Evolutionary conservation across 73 alveolate species (phyloP).

Genomic region (Tetrahymena elliotti): DNA sequence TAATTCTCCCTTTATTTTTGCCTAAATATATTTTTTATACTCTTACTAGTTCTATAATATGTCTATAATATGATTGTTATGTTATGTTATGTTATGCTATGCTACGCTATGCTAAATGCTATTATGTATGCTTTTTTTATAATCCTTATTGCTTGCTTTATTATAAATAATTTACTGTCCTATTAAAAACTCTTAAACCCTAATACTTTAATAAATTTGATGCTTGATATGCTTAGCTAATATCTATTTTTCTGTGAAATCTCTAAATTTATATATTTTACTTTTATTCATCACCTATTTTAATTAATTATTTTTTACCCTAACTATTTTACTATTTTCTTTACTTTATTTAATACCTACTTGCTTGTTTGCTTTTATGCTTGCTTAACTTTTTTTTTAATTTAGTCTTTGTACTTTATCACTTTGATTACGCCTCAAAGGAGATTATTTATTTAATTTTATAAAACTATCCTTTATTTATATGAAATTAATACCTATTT

Average conservation of each 20-base stretch:
- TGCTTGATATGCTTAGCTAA: not conserved
- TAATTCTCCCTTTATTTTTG: too few relatives aligned
- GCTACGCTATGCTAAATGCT: too few relatives aligned
- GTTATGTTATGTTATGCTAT: too few relatives aligned
- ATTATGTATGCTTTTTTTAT: too few relatives aligned
- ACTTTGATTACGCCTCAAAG: not conserved
- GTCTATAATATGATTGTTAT: too few relatives aligned
- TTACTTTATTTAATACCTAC: too few relatives aligned
- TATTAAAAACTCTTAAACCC: not conserved
- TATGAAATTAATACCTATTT: not conserved
- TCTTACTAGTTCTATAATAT: too few relatives aligned
- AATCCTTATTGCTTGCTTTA: not conserved
- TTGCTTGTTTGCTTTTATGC: not conserved
- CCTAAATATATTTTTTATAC: too few relatives aligned
- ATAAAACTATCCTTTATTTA: not conserved
- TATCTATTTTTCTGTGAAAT: not conserved
- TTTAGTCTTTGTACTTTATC: not conserved
- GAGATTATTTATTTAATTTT: too few relatives aligned
- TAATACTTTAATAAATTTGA: not conserved
- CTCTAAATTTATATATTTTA: not conserved
- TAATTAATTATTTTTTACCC: not conserved
- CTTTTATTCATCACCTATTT: not conserved
- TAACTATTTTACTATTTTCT: not conserved
- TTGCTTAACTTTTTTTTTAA: not conserved
- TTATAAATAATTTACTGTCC: not conserved